These are phyloP conservation scores for Plantago major DNA, from an alignment of 257 asterid species.

Conservation along the genomic window DNA sequence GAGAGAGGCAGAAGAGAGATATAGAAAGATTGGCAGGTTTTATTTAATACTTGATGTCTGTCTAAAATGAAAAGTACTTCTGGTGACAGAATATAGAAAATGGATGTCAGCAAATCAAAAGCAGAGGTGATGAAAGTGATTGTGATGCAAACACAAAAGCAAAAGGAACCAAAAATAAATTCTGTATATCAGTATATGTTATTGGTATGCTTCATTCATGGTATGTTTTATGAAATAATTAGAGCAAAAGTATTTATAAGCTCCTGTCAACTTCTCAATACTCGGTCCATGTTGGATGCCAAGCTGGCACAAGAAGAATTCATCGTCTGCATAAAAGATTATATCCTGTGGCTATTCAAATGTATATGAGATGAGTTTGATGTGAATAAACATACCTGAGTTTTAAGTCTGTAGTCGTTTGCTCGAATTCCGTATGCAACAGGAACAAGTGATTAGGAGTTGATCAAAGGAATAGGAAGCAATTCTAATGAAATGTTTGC, in stretches of 20 bases:
- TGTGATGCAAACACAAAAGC: constrained; percentile 63
- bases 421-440: constrained; percentile 8
- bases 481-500: constrained; percentile 21
- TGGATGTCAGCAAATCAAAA: constrained; percentile 58
- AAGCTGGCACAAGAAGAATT: constrained; percentile 54
- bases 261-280: constrained; percentile 41
- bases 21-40: constrained; percentile 26
- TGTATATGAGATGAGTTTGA: background rate
- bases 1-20: constrained; percentile 21
- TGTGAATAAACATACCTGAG: background rate
- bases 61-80: constrained; percentile 29
- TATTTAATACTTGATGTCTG: constrained; percentile 34
- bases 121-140: constrained; percentile 53
- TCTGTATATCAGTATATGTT: too few relatives aligned
- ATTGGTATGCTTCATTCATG: background rate
- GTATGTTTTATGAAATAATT: background rate
- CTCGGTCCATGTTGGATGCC: constrained; percentile 56
- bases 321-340: constrained; percentile 15
- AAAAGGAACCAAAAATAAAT: constrained; percentile 21
- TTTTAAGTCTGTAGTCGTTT: constrained; percentile 21
- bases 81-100: constrained; percentile 33
- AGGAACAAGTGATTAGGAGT: constrained; percentile 14
- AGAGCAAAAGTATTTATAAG: constrained; percentile 15
- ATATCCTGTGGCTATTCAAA: background rate
- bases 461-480: constrained; percentile 20